These are phyloP conservation scores for Leccinum incarnatum DNA, from an alignment of 768 basidiomycete species.

Conservation along the genomic window DNA sequence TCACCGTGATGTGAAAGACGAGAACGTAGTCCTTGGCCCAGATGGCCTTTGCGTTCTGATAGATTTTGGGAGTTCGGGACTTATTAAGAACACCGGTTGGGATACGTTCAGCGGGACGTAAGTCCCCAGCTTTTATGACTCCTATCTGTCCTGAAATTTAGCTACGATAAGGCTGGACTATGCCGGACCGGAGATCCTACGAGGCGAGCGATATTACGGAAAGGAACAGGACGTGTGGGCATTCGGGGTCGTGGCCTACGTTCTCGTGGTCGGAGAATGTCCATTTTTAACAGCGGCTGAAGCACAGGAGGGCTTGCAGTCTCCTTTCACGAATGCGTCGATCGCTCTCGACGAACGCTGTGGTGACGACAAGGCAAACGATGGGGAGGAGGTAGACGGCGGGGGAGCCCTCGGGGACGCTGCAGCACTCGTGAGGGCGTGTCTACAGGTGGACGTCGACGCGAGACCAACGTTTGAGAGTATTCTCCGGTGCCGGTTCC, in stretches of 20 bases:
- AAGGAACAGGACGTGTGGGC: slow-evolving; percentile 99
- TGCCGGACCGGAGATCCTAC: slow-evolving; percentile 93
- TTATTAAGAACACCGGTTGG: slow-evolving; percentile 82
- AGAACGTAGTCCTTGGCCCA: slow-evolving; percentile 86
- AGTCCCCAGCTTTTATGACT: slow-evolving; percentile 34
- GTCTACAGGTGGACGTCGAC: slow-evolving; percentile 74
- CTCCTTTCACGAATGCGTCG: slow-evolving; percentile 72
- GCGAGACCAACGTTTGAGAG: slow-evolving; percentile 85
- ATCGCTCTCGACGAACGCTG: slow-evolving; percentile 81
- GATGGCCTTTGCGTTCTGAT: slow-evolving; percentile 86
- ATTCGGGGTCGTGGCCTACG: slow-evolving; percentile 94
- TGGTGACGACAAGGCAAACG: slow-evolving; percentile 64
- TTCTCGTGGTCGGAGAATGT: slow-evolving; percentile 89
- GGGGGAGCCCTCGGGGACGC: slow-evolving; percentile 85
- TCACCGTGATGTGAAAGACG: slow-evolving; percentile 97
- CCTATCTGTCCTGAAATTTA: slow-evolving; percentile 9
- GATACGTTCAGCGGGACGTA: slow-evolving; percentile 92
- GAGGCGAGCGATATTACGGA: slow-evolving; percentile 91
- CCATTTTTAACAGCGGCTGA: slow-evolving; percentile 90
- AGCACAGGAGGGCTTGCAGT: slow-evolving; percentile 79
- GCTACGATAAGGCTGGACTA: slow-evolving; percentile 69
- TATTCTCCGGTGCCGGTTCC: slow-evolving; percentile 76
- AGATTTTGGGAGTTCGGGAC: slow-evolving; percentile 93
- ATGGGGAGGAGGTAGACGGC: slow-evolving; percentile 77
- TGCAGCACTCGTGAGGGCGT: slow-evolving; percentile 77